These are phyloP conservation scores for Epichloe aotearoae DNA, from an alignment of 2,329 filamentous ascomycete species.

Conservation along the genomic window DNA sequence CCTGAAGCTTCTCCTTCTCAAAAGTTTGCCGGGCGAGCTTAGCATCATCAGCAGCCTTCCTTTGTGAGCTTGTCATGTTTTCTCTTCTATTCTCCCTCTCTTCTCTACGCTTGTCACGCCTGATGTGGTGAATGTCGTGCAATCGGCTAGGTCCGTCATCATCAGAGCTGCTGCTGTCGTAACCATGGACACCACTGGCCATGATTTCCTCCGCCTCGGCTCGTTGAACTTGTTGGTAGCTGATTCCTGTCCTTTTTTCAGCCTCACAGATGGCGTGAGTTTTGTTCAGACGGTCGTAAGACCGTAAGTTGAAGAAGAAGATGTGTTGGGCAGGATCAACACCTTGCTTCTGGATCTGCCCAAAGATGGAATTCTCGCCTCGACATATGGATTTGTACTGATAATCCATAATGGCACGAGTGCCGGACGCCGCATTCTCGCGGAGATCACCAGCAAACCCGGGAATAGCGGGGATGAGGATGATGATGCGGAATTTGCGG, in stretches of 20 bases:
- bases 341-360: constrained; percentile 56
- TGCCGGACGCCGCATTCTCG: constrained; percentile 71
- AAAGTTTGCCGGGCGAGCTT: constrained; percentile 38
- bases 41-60: constrained; percentile 23
- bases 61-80: constrained; percentile 11
- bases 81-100: neutral
- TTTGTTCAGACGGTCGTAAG: constrained; percentile 83
- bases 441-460: constrained; percentile 88
- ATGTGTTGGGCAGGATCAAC: constrained; percentile 70
- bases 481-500: constrained; percentile 81
- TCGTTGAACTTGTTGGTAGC: constrained; percentile 74
- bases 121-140: constrained; percentile 1
- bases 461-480: constrained; percentile 81
- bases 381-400: constrained; percentile 94
- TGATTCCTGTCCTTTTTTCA: constrained; percentile 70
- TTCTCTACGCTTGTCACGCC: constrained; percentile 23
- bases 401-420: constrained; percentile 94
- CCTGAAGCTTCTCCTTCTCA: constrained; percentile 31
- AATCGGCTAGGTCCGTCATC: constrained; percentile 3
- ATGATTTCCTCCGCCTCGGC: constrained; percentile 85
- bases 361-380: constrained; percentile 83
- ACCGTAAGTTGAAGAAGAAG: constrained; percentile 87
- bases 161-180: constrained; percentile 25
- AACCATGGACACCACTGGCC: constrained; percentile 56
- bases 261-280: constrained; percentile 60